Conservation (phyloP, 2,329 filamentous ascomycete species). For the Lasiodiplodia theobromae region DNA sequence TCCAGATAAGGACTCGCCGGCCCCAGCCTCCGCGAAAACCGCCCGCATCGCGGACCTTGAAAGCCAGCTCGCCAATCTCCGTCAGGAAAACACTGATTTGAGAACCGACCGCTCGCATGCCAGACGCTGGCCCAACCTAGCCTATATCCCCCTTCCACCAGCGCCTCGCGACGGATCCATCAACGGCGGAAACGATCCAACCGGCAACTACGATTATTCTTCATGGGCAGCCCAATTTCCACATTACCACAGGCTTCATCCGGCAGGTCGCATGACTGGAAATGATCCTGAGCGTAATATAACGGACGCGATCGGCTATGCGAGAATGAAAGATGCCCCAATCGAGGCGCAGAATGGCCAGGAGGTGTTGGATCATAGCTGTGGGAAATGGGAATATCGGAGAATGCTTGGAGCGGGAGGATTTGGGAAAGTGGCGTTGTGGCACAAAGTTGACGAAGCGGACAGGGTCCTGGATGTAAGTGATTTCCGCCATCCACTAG, state of each 20-base stretch:
- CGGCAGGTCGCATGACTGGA: neutral
- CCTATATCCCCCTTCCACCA: neutral
- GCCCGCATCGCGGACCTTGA: neutral
- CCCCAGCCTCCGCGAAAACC: neutral
- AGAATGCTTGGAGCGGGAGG: neutral
- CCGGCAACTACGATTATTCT: neutral
- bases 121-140: conserved; percentile 2
- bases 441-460: neutral
- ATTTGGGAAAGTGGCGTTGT: neutral
- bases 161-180: too few relatives aligned
- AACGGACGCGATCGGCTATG: neutral
- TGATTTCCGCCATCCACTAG: neutral
- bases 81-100: neutral
- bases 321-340: neutral
- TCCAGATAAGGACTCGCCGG: neutral
- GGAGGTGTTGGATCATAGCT: neutral
- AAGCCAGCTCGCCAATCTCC: neutral
- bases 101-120: neutral
- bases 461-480: neutral
- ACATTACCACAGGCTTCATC: neutral
- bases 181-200: neutral
- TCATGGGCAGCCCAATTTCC: neutral
- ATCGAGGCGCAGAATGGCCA: neutral
- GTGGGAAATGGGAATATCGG: neutral
- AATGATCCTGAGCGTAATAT: neutral